Evolutionary conservation across 441 rosid species (phyloP).

Genomic region (Croton setiger): DNA sequence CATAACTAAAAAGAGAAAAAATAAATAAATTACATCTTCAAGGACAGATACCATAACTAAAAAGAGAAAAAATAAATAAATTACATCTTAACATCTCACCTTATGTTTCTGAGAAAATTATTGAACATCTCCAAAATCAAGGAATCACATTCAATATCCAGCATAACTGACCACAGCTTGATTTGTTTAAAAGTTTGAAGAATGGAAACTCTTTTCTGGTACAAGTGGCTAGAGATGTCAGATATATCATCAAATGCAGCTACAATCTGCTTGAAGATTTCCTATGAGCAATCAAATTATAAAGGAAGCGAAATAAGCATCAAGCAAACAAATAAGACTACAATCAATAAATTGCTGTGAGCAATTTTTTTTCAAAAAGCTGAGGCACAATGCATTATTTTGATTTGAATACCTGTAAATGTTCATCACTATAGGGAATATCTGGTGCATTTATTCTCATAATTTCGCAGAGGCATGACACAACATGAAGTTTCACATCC

Average conservation of each 20-base stretch:
- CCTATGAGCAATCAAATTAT: constrained; percentile 7
- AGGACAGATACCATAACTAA: not conserved
- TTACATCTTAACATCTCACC: not conserved
- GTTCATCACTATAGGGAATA: constrained; percentile 71
- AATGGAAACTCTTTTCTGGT: constrained; percentile 49
- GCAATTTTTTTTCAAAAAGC: not conserved
- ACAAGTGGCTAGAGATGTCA: constrained; percentile 57
- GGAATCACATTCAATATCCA: constrained; percentile 47
- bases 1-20: not conserved
- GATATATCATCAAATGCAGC: constrained; percentile 55
- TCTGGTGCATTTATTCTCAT: constrained; percentile 85
- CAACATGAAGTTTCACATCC: constrained; percentile 71
- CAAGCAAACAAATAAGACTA: not conserved
- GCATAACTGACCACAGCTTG: not conserved
- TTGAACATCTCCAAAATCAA: constrained; percentile 72
- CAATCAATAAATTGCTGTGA: not conserved
- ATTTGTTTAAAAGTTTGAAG: constrained; percentile 41
- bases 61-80: not conserved
- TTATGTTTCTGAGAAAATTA: constrained; percentile 27
- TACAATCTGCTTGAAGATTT: constrained; percentile 31
- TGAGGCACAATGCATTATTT: not conserved
- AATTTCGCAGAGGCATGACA: constrained; percentile 74
- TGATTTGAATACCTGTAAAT: constrained; percentile 52
- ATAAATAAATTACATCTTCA: not conserved
- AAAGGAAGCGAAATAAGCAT: not conserved